phyloP scores from a whole-genome alignment of 345 rosid species.

The Eucalyptus victrix region DNA sequence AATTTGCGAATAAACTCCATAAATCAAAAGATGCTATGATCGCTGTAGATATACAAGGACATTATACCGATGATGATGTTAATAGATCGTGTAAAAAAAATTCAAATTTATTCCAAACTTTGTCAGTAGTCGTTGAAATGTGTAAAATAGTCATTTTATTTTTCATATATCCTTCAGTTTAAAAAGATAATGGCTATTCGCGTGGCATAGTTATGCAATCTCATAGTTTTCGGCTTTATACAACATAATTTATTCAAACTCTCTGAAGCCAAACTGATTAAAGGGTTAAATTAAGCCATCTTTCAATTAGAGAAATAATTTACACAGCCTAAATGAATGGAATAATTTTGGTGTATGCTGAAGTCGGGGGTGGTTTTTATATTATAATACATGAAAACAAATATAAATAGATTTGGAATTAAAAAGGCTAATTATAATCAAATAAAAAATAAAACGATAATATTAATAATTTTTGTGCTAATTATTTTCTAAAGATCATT shows the following conservation, averaged over 20 bases:
- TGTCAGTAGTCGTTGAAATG: background rate
- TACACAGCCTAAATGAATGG: background rate
- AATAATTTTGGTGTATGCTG: background rate
- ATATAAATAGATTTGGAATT: background rate
- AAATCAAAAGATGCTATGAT: background rate
- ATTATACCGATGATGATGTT: background rate
- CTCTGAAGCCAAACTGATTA: background rate
- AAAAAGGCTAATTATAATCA: background rate
- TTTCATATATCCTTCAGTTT: background rate
- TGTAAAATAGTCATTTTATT: background rate
- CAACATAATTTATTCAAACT: background rate
- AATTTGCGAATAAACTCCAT: background rate
- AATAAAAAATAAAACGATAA: background rate
- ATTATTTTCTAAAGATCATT: background rate
- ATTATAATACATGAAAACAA: background rate
- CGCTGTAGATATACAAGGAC: background rate
- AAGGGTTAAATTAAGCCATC: background rate
- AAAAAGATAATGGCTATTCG: background rate
- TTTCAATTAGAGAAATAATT: background rate
- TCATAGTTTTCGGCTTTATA: background rate
- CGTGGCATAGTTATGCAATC: background rate
- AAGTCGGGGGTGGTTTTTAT: background rate
- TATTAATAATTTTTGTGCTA: background rate
- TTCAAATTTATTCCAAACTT: background rate
- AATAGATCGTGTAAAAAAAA: background rate